Percentiles rank a stretch among this genome's conserved stretches.
These are phyloP conservation scores for Eremomyces bilateralis DNA, from an alignment of 495 filamentous ascomycete genomes.

Conservation along the genomic window DNA sequence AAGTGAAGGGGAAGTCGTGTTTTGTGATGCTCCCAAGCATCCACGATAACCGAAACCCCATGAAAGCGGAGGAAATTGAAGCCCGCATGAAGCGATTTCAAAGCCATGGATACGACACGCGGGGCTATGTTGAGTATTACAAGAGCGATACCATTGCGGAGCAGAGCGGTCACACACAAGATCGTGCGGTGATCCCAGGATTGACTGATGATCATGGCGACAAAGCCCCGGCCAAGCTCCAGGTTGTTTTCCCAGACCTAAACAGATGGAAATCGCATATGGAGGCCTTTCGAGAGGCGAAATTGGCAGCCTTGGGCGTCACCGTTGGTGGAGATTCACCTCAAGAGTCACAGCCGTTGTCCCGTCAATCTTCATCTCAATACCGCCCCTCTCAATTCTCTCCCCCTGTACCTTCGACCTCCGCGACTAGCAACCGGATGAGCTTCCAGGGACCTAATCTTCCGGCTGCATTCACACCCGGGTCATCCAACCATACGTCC, in stretches of 20 bases:
- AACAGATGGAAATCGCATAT: conserved; percentile 71
- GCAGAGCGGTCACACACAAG: conserved; percentile 23
- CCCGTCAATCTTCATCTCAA: conserved; percentile 38
- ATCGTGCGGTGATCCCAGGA: conserved; percentile 45
- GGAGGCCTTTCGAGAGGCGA: conserved; percentile 60
- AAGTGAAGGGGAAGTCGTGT: conserved; percentile 16
- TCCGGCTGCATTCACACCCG: conserved; percentile 6
- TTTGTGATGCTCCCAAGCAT: conserved; percentile 14
- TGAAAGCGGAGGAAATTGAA: conserved; percentile 38
- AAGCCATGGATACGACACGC: conserved; percentile 49
- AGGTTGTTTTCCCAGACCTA: conserved; percentile 56
- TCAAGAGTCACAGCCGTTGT: conserved; percentile 25
- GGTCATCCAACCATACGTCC: conserved; percentile 11
- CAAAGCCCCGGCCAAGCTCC: conserved; percentile 23
- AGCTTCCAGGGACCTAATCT: conserved; percentile 5
- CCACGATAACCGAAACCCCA: too few relatives aligned
- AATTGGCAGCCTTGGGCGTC: conserved; percentile 75
- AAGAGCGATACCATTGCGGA: not conserved
- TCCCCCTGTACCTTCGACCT: conserved; percentile 44
- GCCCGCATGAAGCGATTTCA: conserved; percentile 49
- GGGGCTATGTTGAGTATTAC: conserved; percentile 33
- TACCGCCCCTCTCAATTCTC: conserved; percentile 47
- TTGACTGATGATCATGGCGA: conserved; percentile 34
- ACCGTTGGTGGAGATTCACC: conserved; percentile 44
- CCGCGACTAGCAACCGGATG: conserved; percentile 32